Evolutionary conservation across 2,329 filamentous ascomycete genomes (phyloP), one percentile per base, ranked within the genome.

Genomic region (Plectosphaerella sp.): DNA sequence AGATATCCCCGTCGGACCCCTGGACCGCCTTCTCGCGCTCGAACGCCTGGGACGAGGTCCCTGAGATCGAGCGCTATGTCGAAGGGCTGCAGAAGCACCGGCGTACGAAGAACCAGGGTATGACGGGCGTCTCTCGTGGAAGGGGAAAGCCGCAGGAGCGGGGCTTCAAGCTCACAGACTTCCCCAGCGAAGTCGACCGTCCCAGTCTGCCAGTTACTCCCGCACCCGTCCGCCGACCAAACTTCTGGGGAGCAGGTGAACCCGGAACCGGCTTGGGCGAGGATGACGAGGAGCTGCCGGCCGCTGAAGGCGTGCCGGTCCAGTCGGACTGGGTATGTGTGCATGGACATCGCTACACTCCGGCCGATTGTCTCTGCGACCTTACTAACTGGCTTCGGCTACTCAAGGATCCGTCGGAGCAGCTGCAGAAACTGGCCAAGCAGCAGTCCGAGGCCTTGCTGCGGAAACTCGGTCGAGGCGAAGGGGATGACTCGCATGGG

Each of bases 301-400:
- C 76, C 58, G 91, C 92, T 48, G 83, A 89, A 66, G 92, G 91
- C 49, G 91, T 96, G 58, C 91, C 92, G 56, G 78, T 83, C 68
- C 92, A 96, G 79, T 80, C 83, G 66, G 90, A 96, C 70, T 97
- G 93, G 93, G 91, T 96, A 91, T 87, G 90, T 90, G 78, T 78
- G 71, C 78, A 81, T 64, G 78, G 78, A 57, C 67, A 66, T 57
- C 62, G 64, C 58, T 82, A 76, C 72, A 65, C 61, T 55, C 73
- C 73, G 56, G 67, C 71, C 62, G 77, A 80, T 67, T 82, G 78
- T 69, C 71, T 74, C 61, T 83, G 78, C 69, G 72, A 76, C 59
- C 65, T 80, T 64, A 71, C 78, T 82, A 80, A 83, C 76, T 60
- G 74, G 62, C 66, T 76, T 56, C 67, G 64, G 56, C 60, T 64